A percentile compares a stretch with the other conserved stretches of the same genome.
Conservation (phyloP, 805 yeast genomes). For the Ascoidea asiatica region DNA sequence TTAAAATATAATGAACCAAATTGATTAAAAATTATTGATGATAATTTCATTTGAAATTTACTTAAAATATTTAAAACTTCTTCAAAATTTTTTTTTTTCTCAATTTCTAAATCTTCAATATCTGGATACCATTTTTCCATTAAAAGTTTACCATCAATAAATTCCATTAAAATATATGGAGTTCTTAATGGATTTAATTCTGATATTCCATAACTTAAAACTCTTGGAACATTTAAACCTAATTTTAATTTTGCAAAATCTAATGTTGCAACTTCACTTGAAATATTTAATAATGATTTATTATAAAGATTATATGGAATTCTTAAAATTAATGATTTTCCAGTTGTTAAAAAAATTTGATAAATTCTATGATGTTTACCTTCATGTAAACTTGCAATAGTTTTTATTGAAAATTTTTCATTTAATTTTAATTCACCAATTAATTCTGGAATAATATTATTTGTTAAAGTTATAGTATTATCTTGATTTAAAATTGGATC, state of each 20-base stretch:
- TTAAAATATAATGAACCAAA: slow-evolving; percentile 77
- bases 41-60: slow-evolving; percentile 44
- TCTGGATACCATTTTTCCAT: slow-evolving; percentile 92
- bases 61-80: slow-evolving; percentile 61
- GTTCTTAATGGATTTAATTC: slow-evolving; percentile 47
- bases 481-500: slow-evolving; percentile 25
- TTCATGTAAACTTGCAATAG: slow-evolving; percentile 77
- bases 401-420: slow-evolving; percentile 39
- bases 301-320: slow-evolving; percentile 74
- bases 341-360: slow-evolving; percentile 50
- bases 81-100: slow-evolving; percentile 35
- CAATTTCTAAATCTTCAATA: slow-evolving; percentile 35
- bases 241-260: slow-evolving; percentile 63
- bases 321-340: slow-evolving; percentile 56
- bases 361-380: slow-evolving; percentile 90
- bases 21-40: slow-evolving; percentile 46
- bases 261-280: slow-evolving; percentile 87
- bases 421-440: slow-evolving; percentile 28
- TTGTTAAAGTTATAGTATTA: slow-evolving; percentile 29
- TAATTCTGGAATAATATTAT: slow-evolving; percentile 29
- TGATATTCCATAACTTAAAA: slow-evolving; percentile 49
- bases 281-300: slow-evolving; percentile 53
- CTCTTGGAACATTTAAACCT: slow-evolving; percentile 59
- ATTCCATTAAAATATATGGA: slow-evolving; percentile 77
- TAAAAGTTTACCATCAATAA: slow-evolving; percentile 61